These are phyloP conservation scores for Emergomyces orientalis DNA, from an alignment of 2,329 filamentous ascomycete genomes.

Conservation along the genomic window DNA sequence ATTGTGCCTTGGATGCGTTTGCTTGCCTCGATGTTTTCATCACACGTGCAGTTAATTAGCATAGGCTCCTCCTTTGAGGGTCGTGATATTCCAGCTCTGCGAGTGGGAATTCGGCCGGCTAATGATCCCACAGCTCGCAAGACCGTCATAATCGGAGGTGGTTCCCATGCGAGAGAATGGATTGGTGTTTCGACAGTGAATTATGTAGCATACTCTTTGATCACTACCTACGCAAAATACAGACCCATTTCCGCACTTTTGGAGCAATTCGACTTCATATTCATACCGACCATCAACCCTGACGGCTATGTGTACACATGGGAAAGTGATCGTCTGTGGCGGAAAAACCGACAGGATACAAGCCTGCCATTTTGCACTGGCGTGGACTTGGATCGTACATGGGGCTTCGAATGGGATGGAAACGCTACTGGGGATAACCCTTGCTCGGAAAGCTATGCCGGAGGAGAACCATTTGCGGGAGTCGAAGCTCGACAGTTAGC, in stretches of 20 bases:
- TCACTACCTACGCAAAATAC: conserved; percentile 70
- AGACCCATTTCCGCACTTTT: conserved; percentile 64
- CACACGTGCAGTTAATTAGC: conserved; percentile 61
- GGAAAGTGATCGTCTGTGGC: conserved; percentile 85
- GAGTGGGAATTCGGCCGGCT: conserved; percentile 56
- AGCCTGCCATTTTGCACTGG: conserved; percentile 74
- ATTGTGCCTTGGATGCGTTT: conserved; percentile 88
- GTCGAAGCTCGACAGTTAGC: conserved; percentile 67
- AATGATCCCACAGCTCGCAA: conserved; percentile 49
- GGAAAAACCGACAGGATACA: conserved; percentile 84
- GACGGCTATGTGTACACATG: conserved; percentile 94
- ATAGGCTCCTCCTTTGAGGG: conserved; percentile 85
- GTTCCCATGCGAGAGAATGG: conserved; percentile 93
- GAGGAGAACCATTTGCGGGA: conserved; percentile 72
- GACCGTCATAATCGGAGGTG: conserved; percentile 73
- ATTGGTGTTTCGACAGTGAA: conserved; percentile 86
- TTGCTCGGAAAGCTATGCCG: conserved; percentile 84
- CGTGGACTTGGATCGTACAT: conserved; percentile 80
- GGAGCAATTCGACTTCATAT: conserved; percentile 74
- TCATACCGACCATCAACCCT: conserved; percentile 82
- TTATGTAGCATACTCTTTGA: conserved; percentile 80
- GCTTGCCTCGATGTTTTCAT: conserved; percentile 80
- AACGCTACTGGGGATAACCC: conserved; percentile 60
- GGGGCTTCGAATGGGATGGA: conserved; percentile 75
- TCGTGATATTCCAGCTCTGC: conserved; percentile 72